phyloP scores from a whole-genome alignment of 139 green algal genomes.

The Astrephomene gubernaculifera region DNA sequence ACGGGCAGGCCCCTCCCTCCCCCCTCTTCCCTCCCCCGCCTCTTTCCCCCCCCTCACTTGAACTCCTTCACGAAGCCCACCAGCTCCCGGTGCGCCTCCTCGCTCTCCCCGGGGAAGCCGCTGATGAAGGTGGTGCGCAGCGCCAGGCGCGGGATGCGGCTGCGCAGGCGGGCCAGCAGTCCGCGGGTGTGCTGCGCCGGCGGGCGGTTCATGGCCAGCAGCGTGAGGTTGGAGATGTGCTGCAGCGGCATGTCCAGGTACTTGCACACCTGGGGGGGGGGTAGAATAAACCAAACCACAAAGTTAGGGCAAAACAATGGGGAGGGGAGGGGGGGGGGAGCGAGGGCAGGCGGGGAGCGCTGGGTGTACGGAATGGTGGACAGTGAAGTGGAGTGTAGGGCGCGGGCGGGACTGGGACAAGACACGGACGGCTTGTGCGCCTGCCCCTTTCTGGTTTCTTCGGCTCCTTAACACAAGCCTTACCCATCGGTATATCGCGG shows the following conservation, averaged over 20 bases:
- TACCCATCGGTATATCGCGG: too few relatives aligned
- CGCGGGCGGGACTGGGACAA: not conserved
- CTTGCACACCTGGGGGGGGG: conserved; percentile 84
- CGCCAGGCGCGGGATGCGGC: conserved; percentile 82
- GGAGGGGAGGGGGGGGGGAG: not conserved
- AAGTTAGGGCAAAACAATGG: not conserved
- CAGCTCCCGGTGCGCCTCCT: conserved; percentile 83
- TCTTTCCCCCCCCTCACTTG: not conserved
- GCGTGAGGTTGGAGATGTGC: conserved; percentile 88
- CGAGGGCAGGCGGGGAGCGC: not conserved
- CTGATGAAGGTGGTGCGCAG: conserved; percentile 94
- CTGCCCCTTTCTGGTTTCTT: too few relatives aligned
- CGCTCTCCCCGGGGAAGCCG: conserved; percentile 86
- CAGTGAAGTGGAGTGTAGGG: not conserved
- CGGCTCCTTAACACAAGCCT: too few relatives aligned
- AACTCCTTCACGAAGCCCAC: conserved; percentile 71
- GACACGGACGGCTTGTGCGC: too few relatives aligned
- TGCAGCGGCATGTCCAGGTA: conserved; percentile 97
- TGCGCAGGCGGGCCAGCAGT: conserved; percentile 83
- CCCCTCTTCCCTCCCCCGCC: not conserved
- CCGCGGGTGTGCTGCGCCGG: conserved; percentile 68
- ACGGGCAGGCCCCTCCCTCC: not conserved
- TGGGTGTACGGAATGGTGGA: not conserved
- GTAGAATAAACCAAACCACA: too few relatives aligned
- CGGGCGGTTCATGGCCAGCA: conserved; percentile 92